Evolutionary conservation across 495 filamentous ascomycete genomes (phyloP), one percentile per base, ranked within the genome.

Genomic region (Niebla homalea): DNA sequence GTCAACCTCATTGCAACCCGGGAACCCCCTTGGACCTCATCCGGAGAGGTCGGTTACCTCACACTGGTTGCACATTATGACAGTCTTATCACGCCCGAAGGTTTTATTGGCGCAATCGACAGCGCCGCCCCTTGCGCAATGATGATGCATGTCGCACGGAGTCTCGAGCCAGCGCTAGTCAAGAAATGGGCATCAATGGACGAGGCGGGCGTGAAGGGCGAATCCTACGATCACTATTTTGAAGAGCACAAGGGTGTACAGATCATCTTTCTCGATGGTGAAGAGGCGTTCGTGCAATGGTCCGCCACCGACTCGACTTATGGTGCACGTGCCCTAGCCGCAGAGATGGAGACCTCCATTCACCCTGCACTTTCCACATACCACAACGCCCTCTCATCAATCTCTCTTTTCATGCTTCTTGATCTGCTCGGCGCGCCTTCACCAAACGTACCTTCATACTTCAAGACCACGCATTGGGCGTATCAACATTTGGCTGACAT

Each of bases 41-140:
- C 68, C 2, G 90, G 87, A 1, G 83, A 95, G 49, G 78, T 89
- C 14, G 83, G 81, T 19, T 66, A 88, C 21, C 64, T 97, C 58
- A 89, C 87, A 11, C 72, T 97, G 26, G 93, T 89, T 20, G 92
- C 92, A 40, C 92, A 98, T 68, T 98, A 94, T 67, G 92, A 98
- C 58, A 86, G 79, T 62, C 84, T 92, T 66, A 71, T 86, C 23
- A 69, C 71, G 10, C 93, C 93, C 0, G 64, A 81, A 52, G 92
- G 88, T 0, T 98, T 98, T 63, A 87, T 98, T 46, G 92, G 92
- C 5, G 92, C 89, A 0, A 89, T 81, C 21, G 92, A 98, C 58
- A 94, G 87, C 55, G 92, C 92, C 0, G 92, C 79, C 29, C 89
- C 93, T 26, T 95, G 89, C 63, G 93, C 93, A 0, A 84, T 97